Percentiles rank a stretch among this genome's conserved stretches.
phyloP scores from a whole-genome alignment of 2,329 filamentous ascomycete genomes.

The Trichoderma sp. region DNA sequence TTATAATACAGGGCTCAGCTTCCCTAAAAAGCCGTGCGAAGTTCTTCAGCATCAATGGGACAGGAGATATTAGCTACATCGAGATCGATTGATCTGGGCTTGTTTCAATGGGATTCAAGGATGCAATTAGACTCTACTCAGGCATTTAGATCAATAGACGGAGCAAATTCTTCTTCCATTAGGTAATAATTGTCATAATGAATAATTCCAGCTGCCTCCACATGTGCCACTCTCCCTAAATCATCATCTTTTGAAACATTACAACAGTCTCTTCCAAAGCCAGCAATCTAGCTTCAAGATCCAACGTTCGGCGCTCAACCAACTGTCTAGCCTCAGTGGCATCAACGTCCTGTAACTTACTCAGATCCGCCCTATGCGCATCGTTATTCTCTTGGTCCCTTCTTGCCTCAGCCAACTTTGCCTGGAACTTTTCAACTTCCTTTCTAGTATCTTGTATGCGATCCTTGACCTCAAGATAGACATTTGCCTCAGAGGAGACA shows the following conservation, averaged over 20 bases:
- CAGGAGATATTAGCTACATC: too few species aligned
- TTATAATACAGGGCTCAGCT: background rate
- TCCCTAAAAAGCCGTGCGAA: background rate
- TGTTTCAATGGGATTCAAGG: background rate
- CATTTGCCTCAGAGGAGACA: conserved; percentile 68
- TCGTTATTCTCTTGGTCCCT: background rate
- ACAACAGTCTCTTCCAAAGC: background rate
- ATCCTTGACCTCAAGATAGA: conserved; percentile 76
- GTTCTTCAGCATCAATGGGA: too few species aligned
- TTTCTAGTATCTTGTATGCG: conserved; percentile 50
- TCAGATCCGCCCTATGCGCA: background rate
- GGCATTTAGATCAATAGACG: background rate
- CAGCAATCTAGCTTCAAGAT: background rate
- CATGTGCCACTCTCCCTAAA: background rate
- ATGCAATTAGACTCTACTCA: background rate
- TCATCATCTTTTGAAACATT: background rate
- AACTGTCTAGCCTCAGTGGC: background rate
- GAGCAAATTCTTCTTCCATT: background rate
- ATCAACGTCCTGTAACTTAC: background rate
- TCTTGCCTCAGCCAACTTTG: background rate
- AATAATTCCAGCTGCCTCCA: background rate
- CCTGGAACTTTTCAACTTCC: background rate
- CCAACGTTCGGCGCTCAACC: background rate
- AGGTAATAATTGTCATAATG: background rate
- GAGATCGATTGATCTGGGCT: too few species aligned